A percentile compares a stretch with the other conserved stretches of the same genome.
Evolutionary conservation across 257 asterid genomes (phyloP).

Genomic region (Solanum medicagineum): DNA sequence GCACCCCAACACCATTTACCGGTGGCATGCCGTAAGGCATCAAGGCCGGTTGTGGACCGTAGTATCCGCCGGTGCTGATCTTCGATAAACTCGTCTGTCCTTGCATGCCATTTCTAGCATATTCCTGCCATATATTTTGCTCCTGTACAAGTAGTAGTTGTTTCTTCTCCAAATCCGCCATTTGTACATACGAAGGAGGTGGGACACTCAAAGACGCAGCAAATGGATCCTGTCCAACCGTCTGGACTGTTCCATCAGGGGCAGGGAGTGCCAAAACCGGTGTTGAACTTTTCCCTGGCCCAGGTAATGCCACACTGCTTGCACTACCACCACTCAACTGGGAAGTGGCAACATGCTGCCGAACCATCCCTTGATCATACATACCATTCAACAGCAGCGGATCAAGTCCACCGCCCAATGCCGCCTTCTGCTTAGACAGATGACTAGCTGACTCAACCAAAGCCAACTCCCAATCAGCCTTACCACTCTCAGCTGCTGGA

Average conservation of each 20-base stretch:
- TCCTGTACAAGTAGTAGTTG: slow-evolving; percentile 66
- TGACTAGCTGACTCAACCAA: slow-evolving; percentile 66
- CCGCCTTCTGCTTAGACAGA: slow-evolving; percentile 54
- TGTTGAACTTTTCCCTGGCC: slow-evolving; percentile 37
- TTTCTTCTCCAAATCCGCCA: slow-evolving; percentile 82
- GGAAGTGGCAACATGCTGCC: slow-evolving; percentile 48
- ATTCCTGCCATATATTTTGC: slow-evolving; percentile 73
- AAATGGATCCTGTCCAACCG: slow-evolving; percentile 65
- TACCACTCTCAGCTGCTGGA: slow-evolving; percentile 68
- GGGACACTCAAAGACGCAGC: slow-evolving; percentile 62
- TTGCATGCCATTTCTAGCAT: slow-evolving; percentile 61
- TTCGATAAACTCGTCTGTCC: slow-evolving; percentile 65
- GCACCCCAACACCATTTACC: slow-evolving; percentile 23
- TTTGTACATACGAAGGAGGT: slow-evolving; percentile 76
- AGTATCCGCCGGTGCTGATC: slow-evolving; percentile 46
- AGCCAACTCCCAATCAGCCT: slow-evolving; percentile 83
- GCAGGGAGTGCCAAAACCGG: slow-evolving; percentile 72
- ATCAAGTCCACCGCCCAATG: slow-evolving; percentile 74
- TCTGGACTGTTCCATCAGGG: slow-evolving; percentile 57
- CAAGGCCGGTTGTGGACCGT: slow-evolving; percentile 36
- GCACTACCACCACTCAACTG: slow-evolving; percentile 56
- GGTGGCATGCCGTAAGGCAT: slow-evolving; percentile 70
- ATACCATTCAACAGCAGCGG: slow-evolving; percentile 66
- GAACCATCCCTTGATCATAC: slow-evolving; percentile 76
- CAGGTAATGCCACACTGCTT: slow-evolving; percentile 68